Evolutionary conservation across 1,139 yeast genomes (phyloP).

Genomic region (Saccharomyces hybrid): DNA sequence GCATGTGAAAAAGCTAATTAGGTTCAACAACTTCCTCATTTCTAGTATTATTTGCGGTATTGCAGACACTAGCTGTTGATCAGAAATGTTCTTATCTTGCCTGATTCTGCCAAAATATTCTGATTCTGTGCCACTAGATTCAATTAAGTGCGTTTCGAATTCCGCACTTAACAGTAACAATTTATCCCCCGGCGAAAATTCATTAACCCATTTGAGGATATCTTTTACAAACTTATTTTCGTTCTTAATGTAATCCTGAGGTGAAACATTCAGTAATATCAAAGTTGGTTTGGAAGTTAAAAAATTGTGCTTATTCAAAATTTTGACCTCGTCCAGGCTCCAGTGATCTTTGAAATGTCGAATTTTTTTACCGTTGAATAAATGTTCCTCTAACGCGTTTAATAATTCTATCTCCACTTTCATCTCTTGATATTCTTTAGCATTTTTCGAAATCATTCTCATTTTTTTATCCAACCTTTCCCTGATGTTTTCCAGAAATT

Average conservation of each 20-base stretch:
- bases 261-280: slow-evolving; percentile 51
- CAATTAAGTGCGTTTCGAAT: slow-evolving; percentile 41
- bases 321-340: slow-evolving; percentile 49
- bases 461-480: slow-evolving; percentile 41
- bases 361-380: slow-evolving; percentile 55
- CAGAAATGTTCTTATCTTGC: not conserved
- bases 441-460: slow-evolving; percentile 36
- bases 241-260: slow-evolving; percentile 43
- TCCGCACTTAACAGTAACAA: slow-evolving; percentile 56
- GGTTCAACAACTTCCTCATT: slow-evolving; percentile 61
- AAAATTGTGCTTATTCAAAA: slow-evolving; percentile 52
- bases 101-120: slow-evolving; percentile 9
- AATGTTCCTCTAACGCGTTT: slow-evolving; percentile 40
- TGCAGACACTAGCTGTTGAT: slow-evolving; percentile 23
- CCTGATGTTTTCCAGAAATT: slow-evolving; percentile 49
- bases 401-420: slow-evolving; percentile 42
- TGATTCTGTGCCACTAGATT: slow-evolving; percentile 24
- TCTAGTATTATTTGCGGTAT: slow-evolving; percentile 44
- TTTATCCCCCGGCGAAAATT: slow-evolving; percentile 49
- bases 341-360: slow-evolving; percentile 39
- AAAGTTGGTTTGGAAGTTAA: slow-evolving; percentile 68
- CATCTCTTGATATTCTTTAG: slow-evolving; percentile 32
- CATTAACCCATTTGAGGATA: slow-evolving; percentile 47
- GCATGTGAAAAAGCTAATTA: slow-evolving; percentile 85
- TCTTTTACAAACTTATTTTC: slow-evolving; percentile 40